These are phyloP conservation scores for Brassica rapa DNA, from an alignment of 345 rosid genomes.

Conservation along the genomic window DNA sequence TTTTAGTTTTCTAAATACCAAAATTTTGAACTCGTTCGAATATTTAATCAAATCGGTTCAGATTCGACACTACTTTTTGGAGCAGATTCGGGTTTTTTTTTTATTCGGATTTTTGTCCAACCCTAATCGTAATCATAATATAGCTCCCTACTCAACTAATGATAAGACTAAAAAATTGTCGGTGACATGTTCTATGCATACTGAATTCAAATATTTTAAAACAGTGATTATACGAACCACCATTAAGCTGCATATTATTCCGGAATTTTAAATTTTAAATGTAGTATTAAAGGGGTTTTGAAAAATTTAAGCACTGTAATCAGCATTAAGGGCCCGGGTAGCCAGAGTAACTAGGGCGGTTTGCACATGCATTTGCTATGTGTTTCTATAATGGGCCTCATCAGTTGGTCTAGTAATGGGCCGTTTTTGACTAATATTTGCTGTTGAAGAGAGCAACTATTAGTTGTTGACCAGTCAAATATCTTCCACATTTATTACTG, in stretches of 20 bases:
- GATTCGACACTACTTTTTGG: no score
- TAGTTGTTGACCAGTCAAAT: conserved; percentile 25
- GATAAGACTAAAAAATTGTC: background rate
- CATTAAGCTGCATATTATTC: background rate
- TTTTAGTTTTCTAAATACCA: no score
- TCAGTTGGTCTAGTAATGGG: background rate
- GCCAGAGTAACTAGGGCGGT: background rate
- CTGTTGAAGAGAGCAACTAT: background rate
- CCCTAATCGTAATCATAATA: no score
- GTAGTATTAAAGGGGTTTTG: no score
- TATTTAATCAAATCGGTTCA: no score
- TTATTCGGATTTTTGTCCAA: no score
- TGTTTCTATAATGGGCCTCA: conserved; percentile 10
- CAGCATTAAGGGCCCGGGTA: background rate
- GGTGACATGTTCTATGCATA: background rate
- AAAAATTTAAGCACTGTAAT: background rate
- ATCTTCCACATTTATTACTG: conserved; percentile 15
- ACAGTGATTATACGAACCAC: background rate
- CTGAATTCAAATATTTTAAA: background rate
- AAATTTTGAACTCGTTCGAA: no score
- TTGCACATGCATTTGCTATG: background rate
- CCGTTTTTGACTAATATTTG: background rate
- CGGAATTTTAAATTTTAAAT: background rate
- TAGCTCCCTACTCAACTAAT: background rate
- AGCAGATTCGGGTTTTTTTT: no score